phyloP scores from a whole-genome alignment of 192 early-diverging fungal species.

The Backusella sp. region DNA sequence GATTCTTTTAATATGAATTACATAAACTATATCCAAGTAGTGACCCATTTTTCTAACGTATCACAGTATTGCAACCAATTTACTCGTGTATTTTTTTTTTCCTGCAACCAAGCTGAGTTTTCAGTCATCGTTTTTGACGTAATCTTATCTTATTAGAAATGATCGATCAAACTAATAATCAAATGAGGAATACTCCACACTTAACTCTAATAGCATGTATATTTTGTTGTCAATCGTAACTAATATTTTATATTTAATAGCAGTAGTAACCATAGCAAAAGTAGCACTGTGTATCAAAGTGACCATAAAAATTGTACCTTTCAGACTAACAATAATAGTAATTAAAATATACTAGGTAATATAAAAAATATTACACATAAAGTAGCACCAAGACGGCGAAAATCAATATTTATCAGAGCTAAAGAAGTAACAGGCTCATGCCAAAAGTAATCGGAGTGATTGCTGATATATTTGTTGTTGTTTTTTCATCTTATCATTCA shows the following conservation, averaged over 20 bases:
- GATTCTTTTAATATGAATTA: no score
- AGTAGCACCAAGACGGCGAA: background rate
- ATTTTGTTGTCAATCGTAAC: background rate
- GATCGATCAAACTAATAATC: background rate
- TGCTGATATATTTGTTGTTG: background rate
- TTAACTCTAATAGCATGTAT: background rate
- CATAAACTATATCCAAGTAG: background rate
- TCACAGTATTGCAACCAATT: background rate
- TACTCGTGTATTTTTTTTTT: background rate
- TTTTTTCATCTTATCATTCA: background rate
- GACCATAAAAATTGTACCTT: no score
- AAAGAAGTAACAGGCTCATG: background rate
- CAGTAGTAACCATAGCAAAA: no score
- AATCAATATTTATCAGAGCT: background rate
- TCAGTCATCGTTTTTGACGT: background rate
- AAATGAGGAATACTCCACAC: background rate
- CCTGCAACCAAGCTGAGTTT: background rate
- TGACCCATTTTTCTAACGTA: background rate
- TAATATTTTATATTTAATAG: no score
- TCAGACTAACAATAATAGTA: background rate
- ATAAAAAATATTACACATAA: background rate
- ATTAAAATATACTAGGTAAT: background rate
- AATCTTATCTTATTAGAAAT: background rate
- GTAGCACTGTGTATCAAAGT: no score
- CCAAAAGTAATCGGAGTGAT: background rate